Conservation (phyloP, 1,284 basidiomycete genomes). For the Ustilago crameri region DNA sequence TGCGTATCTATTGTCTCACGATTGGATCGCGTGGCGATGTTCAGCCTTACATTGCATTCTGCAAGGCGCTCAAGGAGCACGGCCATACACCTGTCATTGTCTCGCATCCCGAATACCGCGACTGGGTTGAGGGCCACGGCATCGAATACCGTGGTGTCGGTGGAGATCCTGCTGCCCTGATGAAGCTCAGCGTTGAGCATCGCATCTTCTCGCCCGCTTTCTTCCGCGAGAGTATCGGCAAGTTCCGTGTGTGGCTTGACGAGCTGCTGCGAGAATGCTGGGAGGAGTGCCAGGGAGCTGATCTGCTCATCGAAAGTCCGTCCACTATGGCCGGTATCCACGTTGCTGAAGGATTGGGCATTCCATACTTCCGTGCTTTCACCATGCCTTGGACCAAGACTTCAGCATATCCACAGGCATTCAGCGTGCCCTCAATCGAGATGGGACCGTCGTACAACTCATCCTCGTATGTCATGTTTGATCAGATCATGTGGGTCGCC, state of each 20-base stretch:
- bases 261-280: conserved; percentile 55
- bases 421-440: conserved; percentile 56
- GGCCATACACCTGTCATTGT: conserved; percentile 75
- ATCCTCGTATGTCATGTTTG: conserved; percentile 55
- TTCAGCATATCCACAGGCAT: conserved; percentile 59
- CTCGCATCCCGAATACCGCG: conserved; percentile 76
- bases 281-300: conserved; percentile 59
- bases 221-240: conserved; percentile 53
- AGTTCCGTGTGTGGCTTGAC: conserved; percentile 63
- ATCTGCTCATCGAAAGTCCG: conserved; percentile 62
- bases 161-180: conserved; percentile 59
- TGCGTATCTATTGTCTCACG: conserved; percentile 68
- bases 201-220: conserved; percentile 52
- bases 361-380: conserved; percentile 63
- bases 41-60: conserved; percentile 73
- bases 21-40: conserved; percentile 73
- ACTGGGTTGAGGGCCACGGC: conserved; percentile 71
- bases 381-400: conserved; percentile 66
- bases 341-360: conserved; percentile 60
- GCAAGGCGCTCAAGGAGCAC: conserved; percentile 69
- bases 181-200: conserved; percentile 61
- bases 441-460: conserved; percentile 56
- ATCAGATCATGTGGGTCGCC: conserved; percentile 63
- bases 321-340: conserved; percentile 64
- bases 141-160: conserved; percentile 57